A percentile compares a stretch with the other conserved stretches of the same genome.
Evolutionary conservation across 2,329 filamentous ascomycete genomes (phyloP).

Genomic region (Curvularia spicifera): DNA sequence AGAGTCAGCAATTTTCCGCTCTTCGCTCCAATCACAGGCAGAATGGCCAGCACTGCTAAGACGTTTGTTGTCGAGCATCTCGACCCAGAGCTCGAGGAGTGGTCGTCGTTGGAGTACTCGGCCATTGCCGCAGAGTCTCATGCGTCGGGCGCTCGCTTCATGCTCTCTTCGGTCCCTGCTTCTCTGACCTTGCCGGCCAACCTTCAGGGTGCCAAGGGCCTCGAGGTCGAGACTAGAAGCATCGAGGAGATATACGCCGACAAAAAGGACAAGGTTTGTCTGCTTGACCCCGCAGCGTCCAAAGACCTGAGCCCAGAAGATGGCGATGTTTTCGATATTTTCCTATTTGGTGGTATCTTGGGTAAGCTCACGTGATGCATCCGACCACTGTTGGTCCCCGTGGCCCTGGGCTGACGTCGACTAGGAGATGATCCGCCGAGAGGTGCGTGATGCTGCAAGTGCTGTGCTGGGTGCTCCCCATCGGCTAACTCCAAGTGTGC

Average conservation of each 20-base stretch:
- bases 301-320: constrained; percentile 85
- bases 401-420: constrained; percentile 30
- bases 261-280: constrained; percentile 78
- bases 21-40: constrained; percentile 18
- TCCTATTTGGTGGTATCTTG: constrained; percentile 94
- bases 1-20: constrained; percentile 24
- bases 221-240: constrained; percentile 75
- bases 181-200: constrained; percentile 66
- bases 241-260: constrained; percentile 82
- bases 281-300: constrained; percentile 84
- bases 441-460: constrained; percentile 62
- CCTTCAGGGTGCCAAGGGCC: constrained; percentile 65
- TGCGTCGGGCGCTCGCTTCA: constrained; percentile 70
- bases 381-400: not conserved
- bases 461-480: not conserved
- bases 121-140: constrained; percentile 84
- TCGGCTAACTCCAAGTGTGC: constrained; percentile 29
- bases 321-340: constrained; percentile 82
- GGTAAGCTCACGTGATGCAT: constrained; percentile 61
- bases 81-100: constrained; percentile 89
- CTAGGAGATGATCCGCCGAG: constrained; percentile 90
- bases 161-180: constrained; percentile 79
- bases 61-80: constrained; percentile 96
- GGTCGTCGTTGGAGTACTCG: constrained; percentile 92
- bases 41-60: constrained; percentile 56